Evolutionary conservation across 371 early-diverging fungal genomes (phyloP).

Genomic region (Zopfochytrium polystomum): DNA sequence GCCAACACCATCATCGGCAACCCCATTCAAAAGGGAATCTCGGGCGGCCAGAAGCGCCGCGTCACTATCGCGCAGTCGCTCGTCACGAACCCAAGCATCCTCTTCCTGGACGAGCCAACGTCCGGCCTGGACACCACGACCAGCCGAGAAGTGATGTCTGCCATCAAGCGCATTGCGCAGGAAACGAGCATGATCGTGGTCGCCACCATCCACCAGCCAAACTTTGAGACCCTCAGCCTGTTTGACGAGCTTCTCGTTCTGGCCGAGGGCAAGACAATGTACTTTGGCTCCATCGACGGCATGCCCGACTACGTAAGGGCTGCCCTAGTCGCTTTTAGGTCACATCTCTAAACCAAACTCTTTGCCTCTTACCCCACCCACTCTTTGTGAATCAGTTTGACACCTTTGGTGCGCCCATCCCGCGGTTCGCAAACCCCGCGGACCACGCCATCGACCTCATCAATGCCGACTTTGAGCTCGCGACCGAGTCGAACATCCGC

Average conservation of each 20-base stretch:
- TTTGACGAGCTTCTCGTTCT: conserved; percentile 65
- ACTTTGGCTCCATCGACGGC: conserved; percentile 41
- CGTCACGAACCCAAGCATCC: conserved; percentile 65
- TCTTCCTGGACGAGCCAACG: too few species aligned
- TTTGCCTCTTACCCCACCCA: not conserved
- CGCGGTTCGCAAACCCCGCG: conserved; percentile 40
- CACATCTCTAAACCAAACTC: not conserved
- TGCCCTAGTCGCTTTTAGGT: not conserved
- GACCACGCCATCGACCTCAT: conserved; percentile 38
- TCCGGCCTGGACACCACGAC: too few species aligned
- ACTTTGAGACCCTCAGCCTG: conserved; percentile 56
- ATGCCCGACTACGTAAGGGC: conserved; percentile 8
- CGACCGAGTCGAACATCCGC: too few species aligned
- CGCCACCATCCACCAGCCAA: conserved; percentile 92
- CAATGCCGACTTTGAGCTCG: conserved; percentile 21
- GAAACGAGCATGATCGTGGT: conserved; percentile 57
- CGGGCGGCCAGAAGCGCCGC: too few species aligned
- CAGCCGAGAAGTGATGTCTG: conserved; percentile 79
- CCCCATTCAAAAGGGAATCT: too few species aligned
- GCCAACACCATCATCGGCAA: conserved; percentile 65
- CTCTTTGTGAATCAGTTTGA: too few species aligned
- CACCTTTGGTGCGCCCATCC: conserved; percentile 28
- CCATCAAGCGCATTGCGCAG: conserved; percentile 53
- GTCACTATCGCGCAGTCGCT: too few species aligned
- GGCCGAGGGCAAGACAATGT: conserved; percentile 49